Evolutionary conservation across 208 protist genomes (phyloP), one percentile per base, ranked within the genome.

Genomic region (Jaenimonas drosophilae): DNA sequence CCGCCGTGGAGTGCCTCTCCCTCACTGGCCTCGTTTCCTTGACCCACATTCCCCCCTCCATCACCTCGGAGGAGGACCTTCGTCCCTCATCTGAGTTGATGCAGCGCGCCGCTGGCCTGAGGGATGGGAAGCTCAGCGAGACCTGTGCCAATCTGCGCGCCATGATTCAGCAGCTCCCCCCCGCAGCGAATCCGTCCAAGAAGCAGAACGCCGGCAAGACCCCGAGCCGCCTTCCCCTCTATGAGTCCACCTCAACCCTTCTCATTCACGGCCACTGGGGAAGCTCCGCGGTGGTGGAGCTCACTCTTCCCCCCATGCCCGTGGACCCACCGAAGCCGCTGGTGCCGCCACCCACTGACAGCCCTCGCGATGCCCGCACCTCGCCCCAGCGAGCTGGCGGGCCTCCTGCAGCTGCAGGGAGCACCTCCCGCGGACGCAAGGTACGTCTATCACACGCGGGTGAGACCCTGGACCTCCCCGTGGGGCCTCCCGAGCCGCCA

Each of bases 1-100:
- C 71, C 2, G 42, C 43, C 12, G 45, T 71, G n/a, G 45, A 71
- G 47, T 26, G 85, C 38, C 36, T 76, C 3, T 29, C 50, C 11
- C 17, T 85, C n/a, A 49, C 49, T 14, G 80, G 80, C 11, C 45
- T 85, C 29, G 20, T 26, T 30, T 40, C 36, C 28, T 45, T 85
- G 14, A 20, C 46, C 19, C 57, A 70, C 21, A 14, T 30, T 9
- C 54, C 64, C 27, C 29, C 72, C 32, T 21, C 48, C 21, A 43
- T 68, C 40, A 44, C 27, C 21, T 24, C 54, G 0, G 52, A 61
- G 27, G 66, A 65, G 23, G 62, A 70, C 4, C 33, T 70, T 17
- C 24, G 36, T 26, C 37, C 44, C 16, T 36, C 24, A 21, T 24
- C 54, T 3, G 25, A 28, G 28, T 44, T 63, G 17, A 28, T 60